These are phyloP conservation scores for Melocanna baccifera DNA, from an alignment of 176 grass and related monocot genomes.

Conservation along the genomic window DNA sequence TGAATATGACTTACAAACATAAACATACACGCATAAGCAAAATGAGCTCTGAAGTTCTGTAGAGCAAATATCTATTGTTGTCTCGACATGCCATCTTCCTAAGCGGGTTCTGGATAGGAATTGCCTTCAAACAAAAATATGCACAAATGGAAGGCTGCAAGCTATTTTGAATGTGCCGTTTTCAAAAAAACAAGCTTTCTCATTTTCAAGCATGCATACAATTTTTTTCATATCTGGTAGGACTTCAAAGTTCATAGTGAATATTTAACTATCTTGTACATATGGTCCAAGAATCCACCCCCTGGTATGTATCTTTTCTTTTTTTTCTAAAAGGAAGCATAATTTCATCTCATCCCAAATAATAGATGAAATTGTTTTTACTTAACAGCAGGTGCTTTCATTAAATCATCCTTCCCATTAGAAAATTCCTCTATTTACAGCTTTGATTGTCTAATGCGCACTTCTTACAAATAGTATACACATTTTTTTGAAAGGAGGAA, in stretches of 20 bases:
- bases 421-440: not conserved
- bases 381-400: not conserved
- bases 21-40: not conserved
- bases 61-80: not conserved
- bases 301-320: not conserved
- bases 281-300: not conserved
- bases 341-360: not conserved
- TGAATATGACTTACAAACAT: not conserved
- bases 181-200: not conserved
- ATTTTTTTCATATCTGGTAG: not conserved
- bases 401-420: not conserved
- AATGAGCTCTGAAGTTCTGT: not conserved
- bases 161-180: not conserved
- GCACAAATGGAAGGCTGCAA: not conserved
- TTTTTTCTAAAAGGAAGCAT: not conserved
- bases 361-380: not conserved
- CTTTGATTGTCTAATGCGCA: not conserved
- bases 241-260: not conserved
- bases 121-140: not conserved
- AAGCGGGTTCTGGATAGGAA: not conserved
- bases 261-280: not conserved
- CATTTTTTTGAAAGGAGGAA: not conserved
- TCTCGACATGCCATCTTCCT: not conserved
- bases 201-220: not conserved
- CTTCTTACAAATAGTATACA: not conserved